Base-by-base conservation (phyloP, 2,329 filamentous ascomycete species). In the Sclerotiophoma versabilis region DNA sequence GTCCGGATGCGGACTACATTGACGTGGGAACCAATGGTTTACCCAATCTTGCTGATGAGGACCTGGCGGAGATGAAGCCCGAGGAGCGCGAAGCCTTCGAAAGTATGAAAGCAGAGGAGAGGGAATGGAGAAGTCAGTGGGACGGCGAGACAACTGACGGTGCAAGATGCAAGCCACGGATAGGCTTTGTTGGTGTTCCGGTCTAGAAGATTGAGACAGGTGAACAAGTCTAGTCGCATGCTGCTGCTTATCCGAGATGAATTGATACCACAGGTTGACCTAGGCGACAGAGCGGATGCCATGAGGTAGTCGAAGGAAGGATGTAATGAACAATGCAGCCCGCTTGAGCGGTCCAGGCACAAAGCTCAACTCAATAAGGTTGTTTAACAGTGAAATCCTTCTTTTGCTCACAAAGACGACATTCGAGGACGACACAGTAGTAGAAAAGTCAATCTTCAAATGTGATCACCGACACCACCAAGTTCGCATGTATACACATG, bases 1-100 rank as follows among this genome's bases (percentile, higher is more conserved):
- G 86, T 14, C 82, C 83, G 2, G 82, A 85, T 59, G 81, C 80
- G 19, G 75, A 79, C 52, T 76, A 76, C 37, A 67, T 76, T 34
- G 83, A 85, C 58, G 70, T 78, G 5, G 79, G 79, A 11, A 66
- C 74, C 2, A 79, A 77, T 62, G 89, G 90, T 3, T 79, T 93
- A 8, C 78, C 80, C n/a, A 81, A 83, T 34, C 80, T 92, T 6
- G 75, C 87, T 1, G 81, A 86, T 43, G 88, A 91, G 9, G 80
- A 92, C 59, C 79, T 84, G 52, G 83, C 85, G 25, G 80, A 89
- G 54, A 79, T 93, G 54, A 89, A 88, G 1, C 75, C 82, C 1
- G 87, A 91, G 59, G 95, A 91, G 72, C 84, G 89, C 30, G 77
- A 80, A 30, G 89, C 90, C 0, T 92, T 96, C 58, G 80, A 92